phyloP scores from a whole-genome alignment of 192 early-diverging fungal genomes.

The Coemansia erecta region DNA sequence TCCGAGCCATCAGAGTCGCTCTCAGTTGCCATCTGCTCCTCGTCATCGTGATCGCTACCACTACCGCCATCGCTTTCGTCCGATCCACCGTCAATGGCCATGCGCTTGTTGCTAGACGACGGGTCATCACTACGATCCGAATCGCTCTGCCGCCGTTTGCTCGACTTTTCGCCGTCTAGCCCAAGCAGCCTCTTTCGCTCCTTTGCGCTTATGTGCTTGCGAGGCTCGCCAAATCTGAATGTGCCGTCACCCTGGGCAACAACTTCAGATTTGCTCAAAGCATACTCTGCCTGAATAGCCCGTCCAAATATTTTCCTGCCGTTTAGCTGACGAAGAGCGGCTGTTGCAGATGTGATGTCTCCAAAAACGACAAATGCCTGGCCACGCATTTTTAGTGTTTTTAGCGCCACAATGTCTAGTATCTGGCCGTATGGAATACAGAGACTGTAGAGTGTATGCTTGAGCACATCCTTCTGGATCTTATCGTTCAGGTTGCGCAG shows the following conservation, averaged over 20 bases:
- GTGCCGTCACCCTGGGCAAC: conserved; percentile 36
- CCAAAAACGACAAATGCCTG: conserved; percentile 93
- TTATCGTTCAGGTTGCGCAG: conserved; percentile 84
- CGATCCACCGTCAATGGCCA: neutral
- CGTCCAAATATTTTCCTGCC: conserved; percentile 84
- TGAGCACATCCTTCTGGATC: conserved; percentile 70
- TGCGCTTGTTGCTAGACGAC: neutral
- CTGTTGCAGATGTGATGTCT: conserved; percentile 80
- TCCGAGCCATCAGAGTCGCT: conserved; percentile 22
- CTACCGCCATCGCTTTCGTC: conserved; percentile 2
- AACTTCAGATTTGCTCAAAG: conserved; percentile 41
- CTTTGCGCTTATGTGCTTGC: conserved; percentile 36
- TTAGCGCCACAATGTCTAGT: conserved; percentile 81
- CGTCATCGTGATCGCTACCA: conserved; percentile 7
- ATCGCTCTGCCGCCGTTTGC: conserved; percentile 23
- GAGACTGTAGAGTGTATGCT: conserved; percentile 84
- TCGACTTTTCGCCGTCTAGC: conserved; percentile 2
- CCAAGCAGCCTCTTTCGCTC: conserved; percentile 39
- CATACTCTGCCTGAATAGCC: conserved; percentile 56
- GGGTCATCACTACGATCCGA: conserved; percentile 1
- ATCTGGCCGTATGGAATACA: conserved; percentile 87
- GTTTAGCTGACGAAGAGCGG: conserved; percentile 82
- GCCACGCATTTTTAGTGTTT: conserved; percentile 81
- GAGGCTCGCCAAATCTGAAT: conserved; percentile 28
- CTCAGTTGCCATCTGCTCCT: conserved; percentile 14